Evolutionary conservation across 2,329 filamentous ascomycete genomes (phyloP), one percentile per base, ranked within the genome.

Genomic region (Aspergillus pseudotamarii): DNA sequence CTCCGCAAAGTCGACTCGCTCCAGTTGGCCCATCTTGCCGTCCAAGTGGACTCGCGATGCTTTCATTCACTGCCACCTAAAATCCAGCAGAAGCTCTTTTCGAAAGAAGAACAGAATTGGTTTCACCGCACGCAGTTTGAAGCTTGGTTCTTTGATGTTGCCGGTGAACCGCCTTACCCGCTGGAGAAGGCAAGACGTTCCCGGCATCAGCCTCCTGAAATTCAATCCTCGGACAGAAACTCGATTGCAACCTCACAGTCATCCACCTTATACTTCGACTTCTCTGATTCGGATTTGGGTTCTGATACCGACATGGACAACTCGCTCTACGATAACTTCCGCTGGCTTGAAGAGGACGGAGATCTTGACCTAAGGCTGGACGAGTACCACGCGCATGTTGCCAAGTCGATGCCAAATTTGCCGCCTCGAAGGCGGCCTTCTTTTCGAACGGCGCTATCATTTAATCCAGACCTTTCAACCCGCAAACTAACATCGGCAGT

Each of bases 281-380:
- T 23, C 71, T 70, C 51, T 1, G 53, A 48, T 28, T 70, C 51
- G 1, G 53, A 48, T 21, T 23, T 19, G n/a, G 75, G 76, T 63
- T 72, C 72, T 21, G 69, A 71, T 43, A 66, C 73, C 61, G 76
- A 74, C 46, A 81, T 85, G 68, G 78, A 85, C 41, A 82, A 86
- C 57, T 85, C 85, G 1, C 81, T 91, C 62, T 86, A 87, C 57
- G 88, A 92, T 65, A 89, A 84, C 72, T 90, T 93, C 68, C 84
- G 88, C 56, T 92, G 90, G 89, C 80, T 93, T 30, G 90, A 93
- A 34, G 89, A 92, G 62, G 88, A 91, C 59, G 85, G 89, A 21
- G 86, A 91, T 58, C 80, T 94, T 36, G 90, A 94, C 69, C 82
- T 94, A 43, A 84, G 84, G 43, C 78, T 93, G 36, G 89, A 92